phyloP scores from a whole-genome alignment of 2,329 filamentous ascomycete genomes.

The Beauveria sp. region DNA sequence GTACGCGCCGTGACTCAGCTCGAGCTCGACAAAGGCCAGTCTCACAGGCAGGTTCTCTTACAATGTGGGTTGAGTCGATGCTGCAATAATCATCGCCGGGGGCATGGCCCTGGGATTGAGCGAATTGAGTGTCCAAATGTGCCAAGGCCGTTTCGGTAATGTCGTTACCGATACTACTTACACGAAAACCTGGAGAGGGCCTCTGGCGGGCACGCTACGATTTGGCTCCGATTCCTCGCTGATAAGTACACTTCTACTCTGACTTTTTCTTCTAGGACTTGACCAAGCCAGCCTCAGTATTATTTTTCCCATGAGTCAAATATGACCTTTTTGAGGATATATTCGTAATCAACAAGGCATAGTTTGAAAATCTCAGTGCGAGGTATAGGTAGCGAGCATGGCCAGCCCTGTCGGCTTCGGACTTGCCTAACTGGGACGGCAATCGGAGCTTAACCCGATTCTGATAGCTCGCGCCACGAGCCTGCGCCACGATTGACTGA shows the following conservation, averaged over 20 bases:
- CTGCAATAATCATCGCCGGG: too few relatives aligned
- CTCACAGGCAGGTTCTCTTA: neutral
- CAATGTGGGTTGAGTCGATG: neutral
- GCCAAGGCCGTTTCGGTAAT: neutral
- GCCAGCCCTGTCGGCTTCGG: neutral
- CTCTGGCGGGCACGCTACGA: neutral
- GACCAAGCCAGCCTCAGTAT: neutral
- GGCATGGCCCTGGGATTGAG: too few relatives aligned
- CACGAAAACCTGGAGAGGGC: neutral
- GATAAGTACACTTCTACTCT: neutral
- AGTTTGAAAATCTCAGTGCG: neutral
- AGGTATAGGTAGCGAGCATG: too few relatives aligned
- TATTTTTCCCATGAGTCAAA: neutral
- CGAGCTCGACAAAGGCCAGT: neutral
- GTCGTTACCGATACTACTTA: neutral
- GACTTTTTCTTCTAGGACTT: neutral
- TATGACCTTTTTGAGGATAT: neutral
- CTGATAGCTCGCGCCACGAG: constrained; percentile 9
- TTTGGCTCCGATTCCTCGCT: neutral
- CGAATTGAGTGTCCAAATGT: neutral
- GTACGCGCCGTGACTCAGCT: neutral
- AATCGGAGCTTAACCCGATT: constrained; percentile 12
- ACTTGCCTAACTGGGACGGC: constrained; percentile 2
- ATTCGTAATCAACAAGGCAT: neutral
- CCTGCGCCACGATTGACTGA: constrained; percentile 4